These are phyloP conservation scores for Corylus heterophylla DNA, from an alignment of 306 rosid genomes.

Conservation along the genomic window DNA sequence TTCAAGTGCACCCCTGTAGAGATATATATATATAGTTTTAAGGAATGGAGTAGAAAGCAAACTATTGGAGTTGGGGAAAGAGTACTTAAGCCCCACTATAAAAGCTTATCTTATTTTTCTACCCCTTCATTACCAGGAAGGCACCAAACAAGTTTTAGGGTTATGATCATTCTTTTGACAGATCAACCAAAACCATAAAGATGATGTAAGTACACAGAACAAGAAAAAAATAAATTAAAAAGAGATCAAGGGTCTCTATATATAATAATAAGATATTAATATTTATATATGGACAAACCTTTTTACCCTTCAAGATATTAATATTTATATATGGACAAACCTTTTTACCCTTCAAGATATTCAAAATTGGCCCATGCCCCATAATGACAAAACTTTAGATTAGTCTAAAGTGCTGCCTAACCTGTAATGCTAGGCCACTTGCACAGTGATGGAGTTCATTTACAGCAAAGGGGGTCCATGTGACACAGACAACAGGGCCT, in stretches of 20 bases:
- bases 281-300: conserved; percentile 8
- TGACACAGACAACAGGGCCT: conserved; percentile 11
- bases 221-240: conserved; percentile 5
- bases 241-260: not conserved
- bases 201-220: conserved; percentile 19
- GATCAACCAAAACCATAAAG: conserved; percentile 34
- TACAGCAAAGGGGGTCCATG: conserved; percentile 1
- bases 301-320: not conserved
- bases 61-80: not conserved
- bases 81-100: not conserved
- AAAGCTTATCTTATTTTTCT: not conserved
- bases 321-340: conserved; percentile 5
- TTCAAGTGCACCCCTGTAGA: not conserved
- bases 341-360: conserved; percentile 8
- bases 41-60: not conserved
- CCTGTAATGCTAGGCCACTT: conserved; percentile 33
- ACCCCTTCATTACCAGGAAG: conserved; percentile 7
- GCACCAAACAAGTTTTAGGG: not conserved
- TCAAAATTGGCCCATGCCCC: conserved; percentile 20
- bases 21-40: not conserved
- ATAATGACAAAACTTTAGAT: conserved; percentile 8
- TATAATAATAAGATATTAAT: no score
- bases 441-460: conserved; percentile 19
- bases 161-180: conserved; percentile 21
- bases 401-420: conserved; percentile 31